Percentiles rank a stretch among this genome's conserved stretches.
phyloP scores from a whole-genome alignment of 2,329 filamentous ascomycete species.

The Celoporthe dispersa region DNA sequence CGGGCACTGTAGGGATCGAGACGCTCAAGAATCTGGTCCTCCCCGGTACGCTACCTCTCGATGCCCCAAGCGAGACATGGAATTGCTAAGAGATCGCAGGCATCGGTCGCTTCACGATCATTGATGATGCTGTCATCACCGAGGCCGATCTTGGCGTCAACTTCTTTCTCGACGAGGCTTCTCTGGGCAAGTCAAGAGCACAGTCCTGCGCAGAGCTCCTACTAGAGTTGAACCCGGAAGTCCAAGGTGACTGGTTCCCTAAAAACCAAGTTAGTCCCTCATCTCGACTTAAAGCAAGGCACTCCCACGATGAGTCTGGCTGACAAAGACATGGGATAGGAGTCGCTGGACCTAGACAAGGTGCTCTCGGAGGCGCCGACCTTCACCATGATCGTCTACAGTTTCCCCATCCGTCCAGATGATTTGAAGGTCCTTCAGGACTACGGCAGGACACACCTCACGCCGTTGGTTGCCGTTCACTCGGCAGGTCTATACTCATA shows the following conservation, averaged over 20 bases:
- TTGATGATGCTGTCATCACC: conserved; percentile 76
- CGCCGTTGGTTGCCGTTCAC: conserved; percentile 81
- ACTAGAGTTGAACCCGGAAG: conserved; percentile 90
- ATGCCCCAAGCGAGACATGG: neutral
- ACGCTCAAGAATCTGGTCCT: conserved; percentile 96
- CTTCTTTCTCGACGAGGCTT: conserved; percentile 87
- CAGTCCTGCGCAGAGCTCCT: conserved; percentile 77
- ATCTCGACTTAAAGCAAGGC: neutral
- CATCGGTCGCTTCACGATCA: conserved; percentile 89
- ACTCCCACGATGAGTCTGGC: neutral
- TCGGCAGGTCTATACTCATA: conserved; percentile 92
- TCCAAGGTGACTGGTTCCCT: conserved; percentile 73
- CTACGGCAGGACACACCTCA: conserved; percentile 59
- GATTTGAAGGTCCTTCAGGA: conserved; percentile 50
- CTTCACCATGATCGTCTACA: conserved; percentile 61
- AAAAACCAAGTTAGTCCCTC: conserved; percentile 46
- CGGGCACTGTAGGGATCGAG: conserved; percentile 88
- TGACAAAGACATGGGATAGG: conserved; percentile 28
- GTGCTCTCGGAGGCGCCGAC: conserved; percentile 46
- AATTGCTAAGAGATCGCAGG: conserved; percentile 48
- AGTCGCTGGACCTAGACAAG: conserved; percentile 28
- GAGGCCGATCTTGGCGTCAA: conserved; percentile 91
- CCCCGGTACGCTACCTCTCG: conserved; percentile 62
- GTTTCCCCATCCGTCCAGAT: conserved; percentile 52
- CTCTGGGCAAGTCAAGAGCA: conserved; percentile 77